Base-by-base conservation (phyloP, 2,329 filamentous ascomycete genomes). In the Thermochaetoides dissita region DNA sequence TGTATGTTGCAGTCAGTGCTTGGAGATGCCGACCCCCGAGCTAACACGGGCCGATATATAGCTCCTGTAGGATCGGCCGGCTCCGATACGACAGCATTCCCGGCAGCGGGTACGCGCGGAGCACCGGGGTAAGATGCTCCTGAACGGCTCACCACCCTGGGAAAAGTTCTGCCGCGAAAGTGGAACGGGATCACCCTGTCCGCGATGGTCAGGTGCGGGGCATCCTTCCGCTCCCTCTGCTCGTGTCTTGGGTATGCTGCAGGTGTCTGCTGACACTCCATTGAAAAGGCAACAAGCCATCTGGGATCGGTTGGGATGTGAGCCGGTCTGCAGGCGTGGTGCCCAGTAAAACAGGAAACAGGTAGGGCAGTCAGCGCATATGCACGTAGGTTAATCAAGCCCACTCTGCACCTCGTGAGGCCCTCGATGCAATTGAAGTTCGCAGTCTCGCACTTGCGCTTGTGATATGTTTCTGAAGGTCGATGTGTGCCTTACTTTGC, bases 31-130 rank as follows among this genome's bases (percentile, higher is more conserved):
- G 36, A 28, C 10, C 42, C 34, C 28, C 24, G 12, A 29, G 10
- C n/a, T 8, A 6, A 17, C 11, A 34, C 42, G 42, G 45, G 17
- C 45, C 40, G 45, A 24, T 24, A 24, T 24, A 37, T 24, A 38
- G 34, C 10, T 39, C 34, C 39, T 34, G 37, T 32, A 40, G 10
- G 35, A 36, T 40, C 42, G 42, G 45, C 40, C 37, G 36, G 17
- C n/a, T 40, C 43, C 43, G 38, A 37, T 6, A 33, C 24, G 12
- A 33, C 40, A 29, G 24, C 3, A 24, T 39, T 34, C 31, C 30
- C 30, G 30, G 29, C 28, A 17, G 12, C n/a, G 12, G 34, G 24
- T 36, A 17, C 34, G n/a, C 34, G 34, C 11, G 12, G 9, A 17
- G n/a, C 9, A 11, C 24, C n/a, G 34, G 34, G 34, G 34, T 8